A percentile compares a stretch with the other conserved stretches of the same genome.
phyloP scores from a whole-genome alignment of 208 protist species.

The Trypanosoma mega region DNA sequence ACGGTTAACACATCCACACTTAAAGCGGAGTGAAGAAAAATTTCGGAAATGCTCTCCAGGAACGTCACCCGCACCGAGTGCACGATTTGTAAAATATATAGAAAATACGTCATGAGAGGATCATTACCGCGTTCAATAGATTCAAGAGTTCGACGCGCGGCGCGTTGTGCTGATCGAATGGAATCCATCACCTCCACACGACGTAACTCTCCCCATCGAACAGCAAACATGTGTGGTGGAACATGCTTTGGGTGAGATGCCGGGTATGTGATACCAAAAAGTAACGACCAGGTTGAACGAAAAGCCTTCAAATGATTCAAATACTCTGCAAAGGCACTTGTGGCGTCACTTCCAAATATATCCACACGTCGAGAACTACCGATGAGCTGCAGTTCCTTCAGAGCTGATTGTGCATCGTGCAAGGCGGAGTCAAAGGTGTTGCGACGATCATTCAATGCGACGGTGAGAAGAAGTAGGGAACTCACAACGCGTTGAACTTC shows the following conservation, averaged over 20 bases:
- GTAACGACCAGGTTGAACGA: conserved; percentile 51
- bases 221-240: conserved; percentile 68
- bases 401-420: background rate
- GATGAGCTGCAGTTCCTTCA: conserved; percentile 5
- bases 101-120: conserved; percentile 48
- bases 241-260: conserved; percentile 2
- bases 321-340: conserved; percentile 35
- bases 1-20: conserved; percentile 55
- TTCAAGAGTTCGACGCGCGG: conserved; percentile 35
- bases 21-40: conserved; percentile 60
- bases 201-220: conserved; percentile 52
- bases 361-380: background rate
- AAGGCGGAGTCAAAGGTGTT: conserved; percentile 20
- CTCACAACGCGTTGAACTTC: conserved; percentile 15
- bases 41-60: conserved; percentile 54
- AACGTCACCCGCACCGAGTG: conserved; percentile 45
- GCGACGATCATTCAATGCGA: background rate
- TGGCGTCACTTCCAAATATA: conserved; percentile 12
- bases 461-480: conserved; percentile 14
- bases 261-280: conserved; percentile 54
- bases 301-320: conserved; percentile 51
- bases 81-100: conserved; percentile 62
- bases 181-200: conserved; percentile 38
- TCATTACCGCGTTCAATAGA: conserved; percentile 39
- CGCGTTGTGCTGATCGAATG: conserved; percentile 39